A percentile compares a stretch with the other conserved stretches of the same genome.
These are phyloP conservation scores for Fusarium sterilihyphosum DNA, from an alignment of 2,329 filamentous ascomycete species.

Conservation along the genomic window DNA sequence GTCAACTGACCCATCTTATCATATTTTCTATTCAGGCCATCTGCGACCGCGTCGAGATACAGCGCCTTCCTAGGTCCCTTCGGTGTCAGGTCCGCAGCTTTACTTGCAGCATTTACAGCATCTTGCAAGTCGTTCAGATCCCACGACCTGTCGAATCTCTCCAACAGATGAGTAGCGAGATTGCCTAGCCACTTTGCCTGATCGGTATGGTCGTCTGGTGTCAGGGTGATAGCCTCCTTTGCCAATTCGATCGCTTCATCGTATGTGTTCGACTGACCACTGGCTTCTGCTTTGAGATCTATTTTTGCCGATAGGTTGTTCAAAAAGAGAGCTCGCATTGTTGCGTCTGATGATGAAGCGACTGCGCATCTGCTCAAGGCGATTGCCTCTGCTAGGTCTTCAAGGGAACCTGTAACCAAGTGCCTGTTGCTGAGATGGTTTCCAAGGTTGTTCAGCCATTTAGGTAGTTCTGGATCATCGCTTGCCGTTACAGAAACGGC, in stretches of 20 bases:
- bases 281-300: background rate
- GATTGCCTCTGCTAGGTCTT: background rate
- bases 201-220: background rate
- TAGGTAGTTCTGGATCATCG: background rate
- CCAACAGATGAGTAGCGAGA: background rate
- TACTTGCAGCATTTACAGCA: background rate
- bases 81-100: background rate
- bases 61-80: background rate
- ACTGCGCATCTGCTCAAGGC: background rate
- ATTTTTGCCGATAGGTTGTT: background rate
- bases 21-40: background rate
- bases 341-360: rapidly evolving
- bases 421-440: background rate
- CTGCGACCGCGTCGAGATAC: background rate
- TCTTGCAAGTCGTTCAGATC: background rate
- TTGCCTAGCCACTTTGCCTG: background rate
- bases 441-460: background rate
- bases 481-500: background rate
- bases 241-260: background rate
- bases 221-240: background rate
- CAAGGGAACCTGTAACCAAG: background rate
- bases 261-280: background rate
- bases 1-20: background rate
- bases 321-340: background rate
- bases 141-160: background rate